These are phyloP conservation scores for Clonostachys solani DNA, from an alignment of 2,329 filamentous ascomycete genomes.

Conservation along the genomic window DNA sequence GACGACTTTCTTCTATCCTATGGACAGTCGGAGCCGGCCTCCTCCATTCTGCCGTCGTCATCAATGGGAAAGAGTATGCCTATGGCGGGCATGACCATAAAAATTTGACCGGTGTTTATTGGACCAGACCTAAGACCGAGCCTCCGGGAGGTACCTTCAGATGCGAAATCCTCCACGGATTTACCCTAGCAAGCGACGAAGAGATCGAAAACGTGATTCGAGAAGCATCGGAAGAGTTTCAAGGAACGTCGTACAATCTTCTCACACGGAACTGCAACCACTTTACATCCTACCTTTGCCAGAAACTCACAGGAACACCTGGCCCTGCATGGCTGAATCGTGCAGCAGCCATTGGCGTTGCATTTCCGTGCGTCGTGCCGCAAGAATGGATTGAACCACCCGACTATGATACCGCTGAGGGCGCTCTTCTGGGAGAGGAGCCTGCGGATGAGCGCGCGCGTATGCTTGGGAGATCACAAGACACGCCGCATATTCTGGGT, in stretches of 20 bases:
- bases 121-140: conserved; percentile 67
- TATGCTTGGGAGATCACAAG: conserved; percentile 45
- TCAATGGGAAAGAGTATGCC: conserved; percentile 77
- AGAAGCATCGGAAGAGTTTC: conserved; percentile 66
- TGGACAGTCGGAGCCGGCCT: conserved; percentile 77
- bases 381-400: conserved; percentile 78
- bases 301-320: conserved; percentile 64
- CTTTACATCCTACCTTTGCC: conserved; percentile 74
- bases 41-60: conserved; percentile 78
- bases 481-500: conserved; percentile 20
- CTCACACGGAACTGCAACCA: conserved; percentile 86
- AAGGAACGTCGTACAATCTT: conserved; percentile 74
- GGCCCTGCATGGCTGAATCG: conserved; percentile 78
- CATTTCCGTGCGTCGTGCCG: conserved; percentile 77
- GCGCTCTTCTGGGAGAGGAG: conserved; percentile 51
- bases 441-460: conserved; percentile 47
- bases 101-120: conserved; percentile 75
- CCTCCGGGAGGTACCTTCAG: conserved; percentile 77
- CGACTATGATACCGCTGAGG: conserved; percentile 69
- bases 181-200: conserved; percentile 62
- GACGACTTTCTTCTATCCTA: conserved; percentile 68
- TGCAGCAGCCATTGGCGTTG: conserved; percentile 77
- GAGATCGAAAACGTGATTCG: conserved; percentile 71
- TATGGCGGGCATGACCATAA: conserved; percentile 76
- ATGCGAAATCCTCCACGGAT: conserved; percentile 72